Conservation (phyloP, 1,284 basidiomycete genomes). For the Apiotrichum brassicae region DNA sequence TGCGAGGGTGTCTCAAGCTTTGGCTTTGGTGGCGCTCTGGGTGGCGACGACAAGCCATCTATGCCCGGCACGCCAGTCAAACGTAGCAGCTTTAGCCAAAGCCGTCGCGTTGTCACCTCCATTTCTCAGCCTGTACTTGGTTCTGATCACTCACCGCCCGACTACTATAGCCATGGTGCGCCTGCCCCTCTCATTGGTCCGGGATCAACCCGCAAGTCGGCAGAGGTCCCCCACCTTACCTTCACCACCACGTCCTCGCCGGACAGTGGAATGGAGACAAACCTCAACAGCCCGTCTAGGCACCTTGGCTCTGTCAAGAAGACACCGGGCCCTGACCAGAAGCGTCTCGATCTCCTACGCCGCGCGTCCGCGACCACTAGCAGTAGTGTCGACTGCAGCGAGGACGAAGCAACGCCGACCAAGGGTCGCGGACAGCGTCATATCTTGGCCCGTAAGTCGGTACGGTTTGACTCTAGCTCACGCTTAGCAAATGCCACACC, state of each 20-base stretch:
- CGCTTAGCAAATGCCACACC: constrained; percentile 18
- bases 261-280: constrained; percentile 45
- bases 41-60: constrained; percentile 28
- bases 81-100: constrained; percentile 34
- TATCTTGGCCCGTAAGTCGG: constrained; percentile 5
- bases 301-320: constrained; percentile 18
- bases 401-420: constrained; percentile 46
- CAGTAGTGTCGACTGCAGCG: constrained; percentile 32
- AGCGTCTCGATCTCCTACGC: constrained; percentile 32
- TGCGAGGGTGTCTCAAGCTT: constrained; percentile 34
- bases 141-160: constrained; percentile 1
- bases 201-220: constrained; percentile 9
- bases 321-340: neutral
- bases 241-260: constrained; percentile 33
- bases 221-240: constrained; percentile 27
- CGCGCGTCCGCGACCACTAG: constrained; percentile 28
- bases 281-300: constrained; percentile 35
- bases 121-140: constrained; percentile 13
- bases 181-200: constrained; percentile 8
- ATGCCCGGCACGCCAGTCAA: constrained; percentile 49
- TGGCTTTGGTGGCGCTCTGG: constrained; percentile 6
- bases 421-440: constrained; percentile 28
- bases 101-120: constrained; percentile 12
- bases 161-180: constrained; percentile 4
- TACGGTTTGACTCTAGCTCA: neutral